Conservation (phyloP, 2,329 filamentous ascomycete genomes). For the Proliferodiscus dingleyae region DNA sequence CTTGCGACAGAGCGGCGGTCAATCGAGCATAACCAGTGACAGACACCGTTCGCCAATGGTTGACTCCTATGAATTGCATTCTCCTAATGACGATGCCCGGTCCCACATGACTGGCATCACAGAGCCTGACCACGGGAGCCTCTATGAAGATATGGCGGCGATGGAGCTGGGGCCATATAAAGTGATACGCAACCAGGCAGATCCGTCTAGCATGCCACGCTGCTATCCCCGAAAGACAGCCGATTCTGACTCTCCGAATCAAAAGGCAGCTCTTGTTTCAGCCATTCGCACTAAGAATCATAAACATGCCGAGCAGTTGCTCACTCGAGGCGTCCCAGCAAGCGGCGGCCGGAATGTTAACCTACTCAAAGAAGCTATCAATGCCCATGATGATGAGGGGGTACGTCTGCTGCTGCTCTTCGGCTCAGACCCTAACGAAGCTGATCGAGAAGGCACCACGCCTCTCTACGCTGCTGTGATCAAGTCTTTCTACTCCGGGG, state of each 20-base stretch:
- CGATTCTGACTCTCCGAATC: conserved; percentile 39
- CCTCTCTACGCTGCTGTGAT: conserved; percentile 49
- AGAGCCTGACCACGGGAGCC: conserved; percentile 34
- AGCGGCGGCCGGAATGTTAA: conserved; percentile 43
- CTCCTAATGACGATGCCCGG: conserved; percentile 26
- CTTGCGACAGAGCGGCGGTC: no score
- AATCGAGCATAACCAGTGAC: no score
- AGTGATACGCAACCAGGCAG: conserved; percentile 46
- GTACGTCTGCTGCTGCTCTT: conserved; percentile 53
- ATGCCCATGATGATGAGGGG: conserved; percentile 47
- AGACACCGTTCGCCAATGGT: no score
- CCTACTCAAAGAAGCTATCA: conserved; percentile 49
- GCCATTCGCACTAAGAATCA: conserved; percentile 55
- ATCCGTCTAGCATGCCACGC: conserved; percentile 47
- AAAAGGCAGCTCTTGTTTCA: conserved; percentile 45
- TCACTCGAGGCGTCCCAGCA: conserved; percentile 52
- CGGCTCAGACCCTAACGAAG: conserved; percentile 50
- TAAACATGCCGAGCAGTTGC: conserved; percentile 50
- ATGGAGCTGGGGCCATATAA: conserved; percentile 40
- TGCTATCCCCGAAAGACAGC: conserved; percentile 44
- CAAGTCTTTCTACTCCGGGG: conserved; percentile 50
- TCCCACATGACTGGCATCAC: conserved; percentile 26
- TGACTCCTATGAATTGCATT: conserved; percentile 1
- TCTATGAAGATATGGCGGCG: conserved; percentile 34
- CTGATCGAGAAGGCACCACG: conserved; percentile 44